These are phyloP conservation scores for Salisapilia sapeloensis DNA, from an alignment of 352 stramenopile species.

Conservation along the genomic window DNA sequence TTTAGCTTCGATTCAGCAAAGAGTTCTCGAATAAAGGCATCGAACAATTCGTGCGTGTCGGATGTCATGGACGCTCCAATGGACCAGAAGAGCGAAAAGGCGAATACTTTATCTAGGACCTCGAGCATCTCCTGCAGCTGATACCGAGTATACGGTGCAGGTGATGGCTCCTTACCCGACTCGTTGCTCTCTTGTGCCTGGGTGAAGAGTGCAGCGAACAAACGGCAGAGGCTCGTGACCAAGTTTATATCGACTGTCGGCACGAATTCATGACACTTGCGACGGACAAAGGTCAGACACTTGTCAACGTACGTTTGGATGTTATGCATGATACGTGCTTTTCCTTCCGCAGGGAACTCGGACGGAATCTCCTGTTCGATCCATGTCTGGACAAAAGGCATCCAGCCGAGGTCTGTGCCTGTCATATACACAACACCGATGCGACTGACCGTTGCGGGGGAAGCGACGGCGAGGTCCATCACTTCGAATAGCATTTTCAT, in stretches of 20 bases:
- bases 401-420: conserved; percentile 76
- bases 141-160: conserved; percentile 7
- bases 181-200: too few relatives aligned
- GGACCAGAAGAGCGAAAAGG: conserved; percentile 86
- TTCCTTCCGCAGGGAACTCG: conserved; percentile 15
- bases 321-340: conserved; percentile 21
- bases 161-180: too few relatives aligned
- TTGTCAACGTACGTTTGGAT: conserved; percentile 50
- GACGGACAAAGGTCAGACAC: conserved; percentile 58
- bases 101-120: conserved; percentile 64
- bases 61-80: conserved; percentile 71
- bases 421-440: conserved; percentile 72
- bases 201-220: conserved; percentile 75
- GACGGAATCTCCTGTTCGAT: conserved; percentile 37
- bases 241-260: conserved; percentile 84
- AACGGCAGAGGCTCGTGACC: conserved; percentile 65
- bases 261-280: conserved; percentile 66
- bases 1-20: conserved; percentile 27
- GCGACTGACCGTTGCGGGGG: conserved; percentile 76
- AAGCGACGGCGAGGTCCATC: conserved; percentile 85
- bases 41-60: conserved; percentile 58
- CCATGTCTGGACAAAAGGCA: conserved; percentile 85
- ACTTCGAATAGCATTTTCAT: conserved; percentile 93
- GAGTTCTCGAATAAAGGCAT: conserved; percentile 55
- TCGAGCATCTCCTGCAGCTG: conserved; percentile 25